Base-by-base conservation (phyloP, 768 basidiomycete species). In the Gymnopilus junonius region DNA sequence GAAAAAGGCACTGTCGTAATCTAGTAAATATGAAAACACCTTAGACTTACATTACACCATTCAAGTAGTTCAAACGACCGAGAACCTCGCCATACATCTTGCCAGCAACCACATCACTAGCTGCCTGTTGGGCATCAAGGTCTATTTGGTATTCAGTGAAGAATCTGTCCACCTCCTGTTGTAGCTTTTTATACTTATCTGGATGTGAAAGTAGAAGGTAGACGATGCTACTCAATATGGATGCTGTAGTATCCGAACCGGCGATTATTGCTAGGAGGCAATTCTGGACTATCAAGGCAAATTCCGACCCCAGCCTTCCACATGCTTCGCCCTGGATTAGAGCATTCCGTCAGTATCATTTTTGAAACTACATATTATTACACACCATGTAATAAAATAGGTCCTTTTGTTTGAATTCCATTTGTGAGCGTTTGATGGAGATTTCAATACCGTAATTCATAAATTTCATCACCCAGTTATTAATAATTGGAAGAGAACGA, bases 41-140 rank as follows among this genome's bases (percentile, higher is more conserved):
- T 70, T 31, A 20, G 21, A 71, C 76, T 51, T 63, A 79, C 78
- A 79, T 71, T 31, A 74, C 73, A 32, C 72, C 76, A 50, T 77
- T 78, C 48, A 78, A 59, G 50, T 74, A 74, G 45, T 61, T 58
- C 54, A 75, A 42, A 14, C 62, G 45, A 20, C 69, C 65, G 34
- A 73, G 71, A 25, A 69, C 67, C 7, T 69, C 66, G 2, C 35
- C 35, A n/a, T 61, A 60, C 55, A 55, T 50, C 20, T 48, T 60
- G 17, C 34, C n/a, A 15, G 25, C 50, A 23, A 31, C 8, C 45
- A 39, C 58, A 11, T 62, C 51, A 6, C 73, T 70, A 10, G 72
- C 77, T 32, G 45, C 10, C 1, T 8, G 31, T 32, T n/a, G 48
- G 20, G 27, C 11, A 17, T n/a, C 48, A 5, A 55, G 25, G 17